Evolutionary conservation across 2,329 filamentous ascomycete genomes (phyloP).

Genomic region (Chrysoporthe puriensis): DNA sequence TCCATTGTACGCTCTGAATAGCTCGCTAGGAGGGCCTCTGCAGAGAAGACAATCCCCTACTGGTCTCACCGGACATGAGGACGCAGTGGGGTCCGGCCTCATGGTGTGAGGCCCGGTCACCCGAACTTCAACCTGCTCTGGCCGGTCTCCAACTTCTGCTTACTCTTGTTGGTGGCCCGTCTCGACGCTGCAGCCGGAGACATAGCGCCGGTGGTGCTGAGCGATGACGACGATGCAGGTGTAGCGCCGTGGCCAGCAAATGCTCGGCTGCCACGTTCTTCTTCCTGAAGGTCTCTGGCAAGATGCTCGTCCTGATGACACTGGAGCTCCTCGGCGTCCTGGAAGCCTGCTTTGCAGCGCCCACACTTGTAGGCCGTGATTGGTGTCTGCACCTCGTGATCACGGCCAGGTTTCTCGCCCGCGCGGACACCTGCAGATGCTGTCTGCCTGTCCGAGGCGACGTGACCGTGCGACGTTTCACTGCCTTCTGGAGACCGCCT

Average conservation of each 20-base stretch:
- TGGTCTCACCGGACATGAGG: not conserved
- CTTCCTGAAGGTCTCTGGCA: conserved; percentile 78
- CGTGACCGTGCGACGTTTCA: conserved; percentile 33
- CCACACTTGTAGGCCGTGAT: conserved; percentile 56
- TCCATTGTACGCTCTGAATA: not conserved
- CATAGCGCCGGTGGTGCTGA: conserved; percentile 35
- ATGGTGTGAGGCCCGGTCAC: conserved; percentile 39
- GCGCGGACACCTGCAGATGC: conserved; percentile 29
- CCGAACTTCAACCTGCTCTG: conserved; percentile 66
- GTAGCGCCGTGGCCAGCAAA: conserved; percentile 44
- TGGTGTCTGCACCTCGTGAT: conserved; percentile 39
- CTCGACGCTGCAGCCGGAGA: conserved; percentile 42
- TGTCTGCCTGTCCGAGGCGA: conserved; percentile 11
- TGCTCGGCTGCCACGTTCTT: conserved; percentile 58
- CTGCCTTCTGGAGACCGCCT: conserved; percentile 36
- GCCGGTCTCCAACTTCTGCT: conserved; percentile 56
- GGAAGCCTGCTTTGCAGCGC: conserved; percentile 67
- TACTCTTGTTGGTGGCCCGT: conserved; percentile 42
- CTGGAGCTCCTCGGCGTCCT: conserved; percentile 59
- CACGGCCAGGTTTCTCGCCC: conserved; percentile 30
- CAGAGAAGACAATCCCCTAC: not conserved
- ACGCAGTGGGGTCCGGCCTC: conserved; percentile 11
- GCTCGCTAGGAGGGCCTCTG: not conserved
- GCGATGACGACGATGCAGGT: conserved; percentile 39
- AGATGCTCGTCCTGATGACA: conserved; percentile 96